Conservation (phyloP, 2,329 filamentous ascomycete species). For the Westerdykella ornata region DNA sequence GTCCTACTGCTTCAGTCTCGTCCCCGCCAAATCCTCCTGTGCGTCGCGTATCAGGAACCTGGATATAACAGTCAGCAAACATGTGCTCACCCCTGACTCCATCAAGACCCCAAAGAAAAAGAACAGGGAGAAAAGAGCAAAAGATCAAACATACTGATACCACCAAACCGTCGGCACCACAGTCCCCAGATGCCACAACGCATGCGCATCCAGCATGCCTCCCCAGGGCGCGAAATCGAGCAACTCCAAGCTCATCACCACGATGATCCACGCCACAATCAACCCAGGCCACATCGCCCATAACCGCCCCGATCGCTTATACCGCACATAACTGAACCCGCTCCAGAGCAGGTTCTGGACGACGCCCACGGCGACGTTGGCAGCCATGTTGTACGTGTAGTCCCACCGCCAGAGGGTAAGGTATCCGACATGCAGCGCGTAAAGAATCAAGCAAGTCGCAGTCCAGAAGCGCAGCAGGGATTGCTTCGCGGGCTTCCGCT, state of each 20-base stretch:
- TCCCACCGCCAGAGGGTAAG: constrained; percentile 83
- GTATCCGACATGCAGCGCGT: constrained; percentile 71
- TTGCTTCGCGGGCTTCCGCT: constrained; percentile 43
- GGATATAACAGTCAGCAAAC: constrained; percentile 8
- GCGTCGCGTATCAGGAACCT: constrained; percentile 86
- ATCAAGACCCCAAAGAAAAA: not conserved
- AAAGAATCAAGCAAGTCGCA: constrained; percentile 61
- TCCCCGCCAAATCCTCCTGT: constrained; percentile 68
- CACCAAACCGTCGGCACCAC: constrained; percentile 81
- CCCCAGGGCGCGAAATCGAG: constrained; percentile 84
- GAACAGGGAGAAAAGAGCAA: not conserved
- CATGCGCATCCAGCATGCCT: constrained; percentile 85
- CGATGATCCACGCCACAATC: constrained; percentile 83
- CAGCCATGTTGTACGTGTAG: constrained; percentile 97
- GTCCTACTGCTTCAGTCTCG: constrained; percentile 61
- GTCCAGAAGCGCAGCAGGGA: constrained; percentile 69
- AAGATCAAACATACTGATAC: constrained; percentile 70
- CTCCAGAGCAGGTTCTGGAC: constrained; percentile 80
- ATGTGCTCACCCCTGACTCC: constrained; percentile 3
- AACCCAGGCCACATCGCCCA: constrained; percentile 90
- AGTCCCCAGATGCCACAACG: constrained; percentile 90
- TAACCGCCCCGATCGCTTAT: constrained; percentile 59
- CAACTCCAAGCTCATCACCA: constrained; percentile 92
- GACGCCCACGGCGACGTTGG: constrained; percentile 77
- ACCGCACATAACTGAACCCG: constrained; percentile 71